A percentile compares a stretch with the other conserved stretches of the same genome.
Evolutionary conservation across 305 asterid species (phyloP).

Genomic region (Rubia balearica): DNA sequence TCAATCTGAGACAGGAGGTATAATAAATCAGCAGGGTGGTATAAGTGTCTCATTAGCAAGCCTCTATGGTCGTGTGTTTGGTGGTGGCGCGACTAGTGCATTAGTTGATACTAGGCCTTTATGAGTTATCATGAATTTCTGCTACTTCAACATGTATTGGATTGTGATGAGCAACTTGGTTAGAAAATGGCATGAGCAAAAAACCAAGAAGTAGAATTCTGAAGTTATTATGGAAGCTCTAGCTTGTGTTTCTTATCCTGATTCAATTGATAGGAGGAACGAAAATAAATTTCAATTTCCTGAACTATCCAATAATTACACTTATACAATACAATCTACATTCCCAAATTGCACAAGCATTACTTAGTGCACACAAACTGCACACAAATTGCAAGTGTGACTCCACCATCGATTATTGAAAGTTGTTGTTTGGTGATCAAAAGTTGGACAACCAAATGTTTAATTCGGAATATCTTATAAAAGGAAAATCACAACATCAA

Average conservation of each 20-base stretch:
- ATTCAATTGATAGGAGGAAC: conserved; percentile 25
- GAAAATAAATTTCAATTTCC: background rate
- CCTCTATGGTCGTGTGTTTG: conserved; percentile 78
- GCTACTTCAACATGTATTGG: conserved; percentile 23
- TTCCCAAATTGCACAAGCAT: too few species aligned
- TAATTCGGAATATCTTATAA: too few species aligned
- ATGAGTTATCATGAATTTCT: conserved; percentile 33
- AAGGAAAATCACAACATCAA: too few species aligned
- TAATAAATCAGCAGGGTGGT: conserved; percentile 68
- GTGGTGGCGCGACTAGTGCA: conserved; percentile 73
- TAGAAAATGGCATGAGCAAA: conserved; percentile 55
- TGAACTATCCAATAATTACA: too few species aligned
- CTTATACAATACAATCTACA: too few species aligned
- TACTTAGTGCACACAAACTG: too few species aligned
- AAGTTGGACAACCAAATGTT: too few species aligned
- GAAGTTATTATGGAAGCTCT: conserved; percentile 16
- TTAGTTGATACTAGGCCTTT: conserved; percentile 66
- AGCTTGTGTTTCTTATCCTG: conserved; percentile 35
- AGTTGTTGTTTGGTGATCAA: too few species aligned
- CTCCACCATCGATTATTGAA: too few species aligned
- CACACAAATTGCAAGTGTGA: too few species aligned
- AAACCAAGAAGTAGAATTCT: conserved; percentile 44
- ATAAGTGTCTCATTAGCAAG: conserved; percentile 73
- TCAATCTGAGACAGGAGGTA: conserved; percentile 67
- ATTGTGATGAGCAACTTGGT: conserved; percentile 74